Percentiles rank a stretch among this genome's conserved stretches.
phyloP scores from a whole-genome alignment of 139 green algal genomes.

The Parachlorella kessleri region DNA sequence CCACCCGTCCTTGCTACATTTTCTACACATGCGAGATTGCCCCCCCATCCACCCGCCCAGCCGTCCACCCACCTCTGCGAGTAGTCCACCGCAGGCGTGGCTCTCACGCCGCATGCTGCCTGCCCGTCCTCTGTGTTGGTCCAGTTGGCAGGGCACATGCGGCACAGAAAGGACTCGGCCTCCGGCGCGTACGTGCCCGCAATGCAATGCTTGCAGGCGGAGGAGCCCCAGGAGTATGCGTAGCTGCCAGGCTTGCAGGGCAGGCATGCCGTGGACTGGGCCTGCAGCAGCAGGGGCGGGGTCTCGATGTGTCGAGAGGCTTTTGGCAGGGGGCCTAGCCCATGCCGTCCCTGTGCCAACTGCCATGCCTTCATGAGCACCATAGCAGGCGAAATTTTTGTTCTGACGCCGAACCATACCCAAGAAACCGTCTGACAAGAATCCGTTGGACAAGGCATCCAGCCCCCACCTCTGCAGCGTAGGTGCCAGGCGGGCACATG shows the following conservation, averaged over 20 bases:
- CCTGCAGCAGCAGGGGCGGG: background rate
- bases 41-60: constrained; percentile 1
- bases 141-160: constrained; percentile 43
- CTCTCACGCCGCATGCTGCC: constrained; percentile 18
- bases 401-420: too few species aligned
- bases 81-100: constrained; percentile 11
- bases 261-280: constrained; percentile 25
- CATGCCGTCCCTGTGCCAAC: too few species aligned
- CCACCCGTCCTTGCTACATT: too few species aligned
- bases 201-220: constrained; percentile 59
- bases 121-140: constrained; percentile 53
- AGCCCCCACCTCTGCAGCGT: constrained; percentile 14
- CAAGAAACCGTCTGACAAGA: too few species aligned
- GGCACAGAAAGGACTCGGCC: constrained; percentile 39
- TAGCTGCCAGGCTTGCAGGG: constrained; percentile 48
- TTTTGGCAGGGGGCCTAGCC: too few species aligned
- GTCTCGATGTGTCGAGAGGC: too few species aligned
- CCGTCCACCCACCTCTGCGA: background rate
- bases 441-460: too few species aligned
- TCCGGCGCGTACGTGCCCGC: constrained; percentile 36
- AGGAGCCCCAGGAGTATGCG: constrained; percentile 51
- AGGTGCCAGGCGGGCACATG: constrained; percentile 52
- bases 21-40: background rate
- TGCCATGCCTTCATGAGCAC: too few species aligned
- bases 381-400: too few species aligned